Evolutionary conservation across 306 rosid species (phyloP).

Genomic region (Ammopiptanthus mongolicus): DNA sequence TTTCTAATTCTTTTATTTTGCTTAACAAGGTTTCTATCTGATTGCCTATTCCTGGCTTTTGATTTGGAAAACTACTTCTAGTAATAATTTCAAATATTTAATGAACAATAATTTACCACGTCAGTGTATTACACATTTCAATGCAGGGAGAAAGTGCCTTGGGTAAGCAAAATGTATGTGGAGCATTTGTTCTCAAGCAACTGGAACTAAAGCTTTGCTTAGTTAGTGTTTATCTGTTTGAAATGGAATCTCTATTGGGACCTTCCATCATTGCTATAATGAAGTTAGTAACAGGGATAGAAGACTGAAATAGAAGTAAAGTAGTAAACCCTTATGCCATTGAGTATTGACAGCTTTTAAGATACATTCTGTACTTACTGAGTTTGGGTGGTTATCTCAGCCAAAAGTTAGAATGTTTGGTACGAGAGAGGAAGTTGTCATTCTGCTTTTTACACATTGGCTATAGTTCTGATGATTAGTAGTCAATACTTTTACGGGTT

Average conservation of each 20-base stretch:
- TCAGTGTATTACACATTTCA: not conserved
- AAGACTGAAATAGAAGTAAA: not conserved
- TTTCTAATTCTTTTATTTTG: not conserved
- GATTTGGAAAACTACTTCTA: not conserved
- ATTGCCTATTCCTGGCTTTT: not conserved
- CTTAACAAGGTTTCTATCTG: not conserved
- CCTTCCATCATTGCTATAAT: not conserved
- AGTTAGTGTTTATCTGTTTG: not conserved
- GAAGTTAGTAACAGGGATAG: not conserved
- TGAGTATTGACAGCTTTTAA: not conserved
- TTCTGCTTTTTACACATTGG: not conserved
- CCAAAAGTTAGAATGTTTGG: not conserved
- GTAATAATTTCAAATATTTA: not conserved
- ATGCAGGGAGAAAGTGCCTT: not conserved
- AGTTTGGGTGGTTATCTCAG: not conserved
- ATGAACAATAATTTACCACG: not conserved
- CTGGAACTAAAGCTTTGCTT: not conserved
- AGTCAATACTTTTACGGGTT: not conserved
- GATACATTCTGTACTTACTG: not conserved
- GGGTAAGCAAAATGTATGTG: not conserved
- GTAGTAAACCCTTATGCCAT: not conserved
- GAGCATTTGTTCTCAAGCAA: not conserved
- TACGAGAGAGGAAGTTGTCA: not conserved
- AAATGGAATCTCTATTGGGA: not conserved
- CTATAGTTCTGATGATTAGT: slow-evolving; percentile 1